Evolutionary conservation across 371 early-diverging fungal species (phyloP), one percentile per base, ranked within the genome.

Genomic region (Syncephalastrum racemosum): DNA sequence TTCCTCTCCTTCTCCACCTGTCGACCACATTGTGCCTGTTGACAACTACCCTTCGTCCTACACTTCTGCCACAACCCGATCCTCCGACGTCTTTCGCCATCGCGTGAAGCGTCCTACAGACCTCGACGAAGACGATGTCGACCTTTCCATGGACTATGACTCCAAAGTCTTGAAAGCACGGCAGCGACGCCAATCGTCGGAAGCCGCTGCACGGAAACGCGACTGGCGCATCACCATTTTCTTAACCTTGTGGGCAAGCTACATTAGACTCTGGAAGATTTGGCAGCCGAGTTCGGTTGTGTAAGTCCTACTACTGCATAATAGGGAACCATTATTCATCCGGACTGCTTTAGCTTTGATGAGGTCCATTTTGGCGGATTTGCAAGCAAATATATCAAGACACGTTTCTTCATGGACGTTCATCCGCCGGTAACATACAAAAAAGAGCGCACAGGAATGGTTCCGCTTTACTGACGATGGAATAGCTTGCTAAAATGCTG

Each of bases 341-440:
- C 10, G 24, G 16, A 14, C 13, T 8, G 5, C 10, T 14, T 14
- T 25, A 63, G 64, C 2, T 65, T 65, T 50, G 66, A 65, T 41
- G 66, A 65, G 25, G 99, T 98, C 10, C 99, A 99, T 70, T 99
- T 99, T 84, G 99, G 99, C 51, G 97, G 97, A 71, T 99, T 98
- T 74, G 94, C 96, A 16, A 84, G 89, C 23, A 93, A 92, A 72
- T 99, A 99, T 70, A 77, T 99, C 42, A 84, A 89, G 8, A 79
- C 95, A n/a, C 82, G 85, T 50, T 99, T 94, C 78, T 99, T 90
- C 75, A 99, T 99, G 80, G 99, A 99, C 71, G 99, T 99, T 19
- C 79, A 79, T 60, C 79, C 79, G 50, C 79, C 66, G 13, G 66
- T 65, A 65, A 65, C 56, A 52, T 13, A 46, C 41, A 47, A n/a